phyloP scores from a whole-genome alignment of 2,329 filamentous ascomycete species.

The Fusarium keratoplasticum region DNA sequence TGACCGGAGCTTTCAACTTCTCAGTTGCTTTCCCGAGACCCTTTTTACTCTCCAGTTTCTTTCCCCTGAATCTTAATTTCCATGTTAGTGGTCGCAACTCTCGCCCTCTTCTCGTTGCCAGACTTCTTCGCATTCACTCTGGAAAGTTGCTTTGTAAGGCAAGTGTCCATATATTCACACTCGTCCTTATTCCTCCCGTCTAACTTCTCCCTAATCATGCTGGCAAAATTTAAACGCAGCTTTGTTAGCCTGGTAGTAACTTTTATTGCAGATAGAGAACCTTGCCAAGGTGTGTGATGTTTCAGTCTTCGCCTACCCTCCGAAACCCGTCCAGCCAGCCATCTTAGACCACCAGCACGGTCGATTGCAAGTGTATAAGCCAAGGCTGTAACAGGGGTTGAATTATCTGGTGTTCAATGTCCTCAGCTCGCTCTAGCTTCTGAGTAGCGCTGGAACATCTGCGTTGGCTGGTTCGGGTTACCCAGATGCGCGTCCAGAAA shows the following conservation, averaged over 20 bases:
- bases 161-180: background rate
- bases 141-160: conserved; percentile 2
- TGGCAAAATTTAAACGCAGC: background rate
- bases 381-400: conserved; percentile 31
- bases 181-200: conserved; percentile 23
- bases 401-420: conserved; percentile 30
- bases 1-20: background rate
- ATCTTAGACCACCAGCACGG: conserved; percentile 25
- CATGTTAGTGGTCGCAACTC: background rate
- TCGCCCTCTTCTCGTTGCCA: background rate
- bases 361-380: conserved; percentile 31
- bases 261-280: conserved; percentile 4
- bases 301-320: background rate
- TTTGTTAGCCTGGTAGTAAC: conserved; percentile 1
- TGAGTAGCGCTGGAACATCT: conserved; percentile 16
- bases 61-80: background rate
- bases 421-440: conserved; percentile 29
- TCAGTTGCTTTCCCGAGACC: background rate
- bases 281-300: background rate
- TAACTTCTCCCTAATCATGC: conserved; percentile 26
- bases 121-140: background rate
- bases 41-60: background rate
- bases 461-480: background rate
- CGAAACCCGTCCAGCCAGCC: background rate
- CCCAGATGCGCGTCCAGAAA: conserved; percentile 32